Conservation (phyloP, 176 grass and related monocot species). For the Echinochloa phyllopogon region DNA sequence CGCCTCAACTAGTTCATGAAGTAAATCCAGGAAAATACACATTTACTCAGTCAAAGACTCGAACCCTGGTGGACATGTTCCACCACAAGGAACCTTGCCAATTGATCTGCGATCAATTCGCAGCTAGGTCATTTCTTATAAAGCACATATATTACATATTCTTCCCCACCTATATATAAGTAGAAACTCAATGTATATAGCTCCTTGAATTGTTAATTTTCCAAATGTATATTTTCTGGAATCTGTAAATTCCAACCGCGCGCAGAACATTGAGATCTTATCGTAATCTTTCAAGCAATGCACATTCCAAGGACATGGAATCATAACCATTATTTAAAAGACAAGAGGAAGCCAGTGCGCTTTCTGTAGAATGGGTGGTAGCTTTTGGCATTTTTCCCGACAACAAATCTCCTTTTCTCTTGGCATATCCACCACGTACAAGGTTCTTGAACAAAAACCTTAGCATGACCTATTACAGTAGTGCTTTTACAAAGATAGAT, state of each 20-base stretch:
- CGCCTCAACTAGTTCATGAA: no score
- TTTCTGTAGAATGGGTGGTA: neutral
- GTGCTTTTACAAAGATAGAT: neutral
- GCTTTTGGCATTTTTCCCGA: neutral
- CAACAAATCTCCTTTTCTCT: constrained; percentile 13
- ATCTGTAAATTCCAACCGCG: neutral
- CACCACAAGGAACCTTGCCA: no score
- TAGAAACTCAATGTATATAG: neutral
- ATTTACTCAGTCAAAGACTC: no score
- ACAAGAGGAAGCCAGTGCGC: neutral
- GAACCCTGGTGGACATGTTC: no score
- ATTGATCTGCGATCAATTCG: no score
- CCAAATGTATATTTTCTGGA: neutral
- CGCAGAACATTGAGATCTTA: neutral
- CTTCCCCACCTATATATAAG: neutral
- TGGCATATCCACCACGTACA: neutral
- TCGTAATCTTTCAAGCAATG: neutral
- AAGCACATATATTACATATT: neutral
- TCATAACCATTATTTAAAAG: neutral
- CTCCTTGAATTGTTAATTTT: neutral
- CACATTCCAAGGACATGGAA: neutral
- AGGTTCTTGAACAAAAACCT: neutral
- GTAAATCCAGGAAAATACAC: no score
- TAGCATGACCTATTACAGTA: neutral
- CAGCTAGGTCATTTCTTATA: no score